Conservation (phyloP, 768 basidiomycete species). For the Tylopilus subfusipes region DNA sequence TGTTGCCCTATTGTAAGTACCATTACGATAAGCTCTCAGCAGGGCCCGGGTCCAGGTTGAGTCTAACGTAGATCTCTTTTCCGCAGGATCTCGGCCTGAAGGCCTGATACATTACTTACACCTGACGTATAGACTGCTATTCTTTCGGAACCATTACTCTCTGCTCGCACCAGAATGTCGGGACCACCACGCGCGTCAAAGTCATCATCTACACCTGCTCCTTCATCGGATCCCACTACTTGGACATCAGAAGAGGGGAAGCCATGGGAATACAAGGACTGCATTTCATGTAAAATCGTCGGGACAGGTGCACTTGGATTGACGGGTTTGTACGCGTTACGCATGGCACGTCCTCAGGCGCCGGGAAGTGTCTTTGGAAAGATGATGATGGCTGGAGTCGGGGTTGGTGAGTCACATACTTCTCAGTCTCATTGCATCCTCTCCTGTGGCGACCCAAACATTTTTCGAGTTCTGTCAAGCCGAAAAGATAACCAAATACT, state of each 20-base stretch:
- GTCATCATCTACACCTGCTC: not conserved
- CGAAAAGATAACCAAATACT: not conserved
- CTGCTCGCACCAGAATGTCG: conserved; percentile 12
- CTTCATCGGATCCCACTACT: conserved; percentile 1
- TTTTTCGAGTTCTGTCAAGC: not conserved
- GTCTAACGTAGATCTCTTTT: not conserved
- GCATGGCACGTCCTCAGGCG: conserved; percentile 57
- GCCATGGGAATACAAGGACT: conserved; percentile 43
- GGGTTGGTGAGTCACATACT: conserved; percentile 53
- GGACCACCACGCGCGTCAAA: conserved; percentile 15
- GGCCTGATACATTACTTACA: not conserved
- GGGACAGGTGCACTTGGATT: conserved; percentile 61
- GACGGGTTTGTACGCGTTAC: conserved; percentile 65
- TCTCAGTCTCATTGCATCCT: not conserved
- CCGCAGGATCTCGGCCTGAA: not conserved
- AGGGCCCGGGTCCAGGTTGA: not conserved
- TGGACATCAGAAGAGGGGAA: conserved; percentile 6
- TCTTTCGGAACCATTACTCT: not conserved
- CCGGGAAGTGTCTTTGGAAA: conserved; percentile 63
- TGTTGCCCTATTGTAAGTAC: too few relatives aligned
- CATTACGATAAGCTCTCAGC: too few relatives aligned
- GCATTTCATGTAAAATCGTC: conserved; percentile 66
- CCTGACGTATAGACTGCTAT: not conserved
- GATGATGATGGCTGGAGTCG: conserved; percentile 56
- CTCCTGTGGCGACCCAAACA: not conserved